Evolutionary conservation across 208 protist species (phyloP), one percentile per base, ranked within the genome.

Genomic region (Giardia muris): DNA sequence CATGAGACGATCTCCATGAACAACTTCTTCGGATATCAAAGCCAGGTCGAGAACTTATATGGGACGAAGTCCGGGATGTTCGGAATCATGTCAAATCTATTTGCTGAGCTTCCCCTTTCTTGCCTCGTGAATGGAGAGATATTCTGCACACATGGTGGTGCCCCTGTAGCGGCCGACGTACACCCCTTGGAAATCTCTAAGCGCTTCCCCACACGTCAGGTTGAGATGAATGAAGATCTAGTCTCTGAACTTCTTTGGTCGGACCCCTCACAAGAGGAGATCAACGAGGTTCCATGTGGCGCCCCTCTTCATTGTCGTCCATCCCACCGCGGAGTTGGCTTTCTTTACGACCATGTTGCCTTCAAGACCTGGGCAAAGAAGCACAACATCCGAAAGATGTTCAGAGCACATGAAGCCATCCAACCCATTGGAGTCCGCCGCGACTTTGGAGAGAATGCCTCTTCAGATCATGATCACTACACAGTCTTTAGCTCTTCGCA

Each of bases 1-100:
- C 87, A 90, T 47, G 87, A 90, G 48, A 90, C 87, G 2, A 2
- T 45, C 48, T 45, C n/a, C n/a, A 90, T 90, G 87, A 90, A 90
- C 45, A 90, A n/a, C 48, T 90, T 90, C 87, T 90, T 90, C 48
- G 87, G 87, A 47, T 90, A 90, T 90, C 44, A 47, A 47, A 0
- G 1, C 2, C 87, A 90, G 48, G 44, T 90, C 45, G 87, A 90
- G n/a, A 47, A 2, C 1, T 4, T 43, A 4, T 90, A 90, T 47
- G 87, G 87, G 10, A 90, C 87, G n/a, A 47, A 90, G 48, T 47
- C 10, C n/a, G 87, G 87, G 46, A 45, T 90, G 10, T 90, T 90
- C 45, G 1, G 2, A 4, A 4, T 47, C 43, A 47, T 90, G 87
- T 43, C 10, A 39, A 1, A 44, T 0, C 1, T 90, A 43, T 90